A percentile compares a stretch with the other conserved stretches of the same genome.
phyloP scores from a whole-genome alignment of 192 early-diverging fungal species.

The Diversispora epigaea region DNA sequence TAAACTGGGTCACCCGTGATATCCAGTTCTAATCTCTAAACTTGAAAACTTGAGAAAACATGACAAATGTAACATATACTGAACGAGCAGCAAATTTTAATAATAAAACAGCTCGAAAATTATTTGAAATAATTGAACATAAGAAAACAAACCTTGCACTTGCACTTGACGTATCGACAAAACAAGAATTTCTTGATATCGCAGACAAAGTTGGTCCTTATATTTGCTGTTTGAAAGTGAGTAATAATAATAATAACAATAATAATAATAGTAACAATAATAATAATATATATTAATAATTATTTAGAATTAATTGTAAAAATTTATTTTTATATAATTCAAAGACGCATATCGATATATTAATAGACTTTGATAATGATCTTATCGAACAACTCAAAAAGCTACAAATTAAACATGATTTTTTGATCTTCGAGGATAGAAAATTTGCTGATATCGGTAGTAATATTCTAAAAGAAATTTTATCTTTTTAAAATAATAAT shows the following conservation, averaged over 20 bases:
- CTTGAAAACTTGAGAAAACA: no score
- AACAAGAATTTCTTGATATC: slow-evolving; percentile 82
- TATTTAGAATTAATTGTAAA: neutral
- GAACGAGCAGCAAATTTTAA: slow-evolving; percentile 65
- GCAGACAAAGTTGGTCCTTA: slow-evolving; percentile 90
- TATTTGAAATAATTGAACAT: slow-evolving; percentile 81
- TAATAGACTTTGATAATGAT: slow-evolving; percentile 90
- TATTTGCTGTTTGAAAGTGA: slow-evolving; percentile 91
- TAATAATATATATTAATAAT: neutral
- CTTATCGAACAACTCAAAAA: slow-evolving; percentile 69
- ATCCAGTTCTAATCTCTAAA: no score
- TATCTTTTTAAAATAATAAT: slow-evolving; percentile 15
- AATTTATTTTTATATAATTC: neutral
- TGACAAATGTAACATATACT: slow-evolving; percentile 52
- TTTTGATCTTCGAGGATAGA: slow-evolving; percentile 98
- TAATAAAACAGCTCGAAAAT: slow-evolving; percentile 73
- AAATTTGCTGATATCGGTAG: slow-evolving; percentile 97
- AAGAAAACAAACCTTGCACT: slow-evolving; percentile 91
- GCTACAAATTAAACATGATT: slow-evolving; percentile 84
- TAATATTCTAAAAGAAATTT: neutral
- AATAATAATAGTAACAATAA: neutral
- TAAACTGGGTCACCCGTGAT: no score
- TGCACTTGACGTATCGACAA: slow-evolving; percentile 87
- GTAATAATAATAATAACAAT: neutral
- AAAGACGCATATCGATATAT: slow-evolving; percentile 93